A percentile compares a stretch with the other conserved stretches of the same genome.
These are phyloP conservation scores for Kodamaea sp. DNA, from an alignment of 1,139 yeast genomes.

Conservation along the genomic window DNA sequence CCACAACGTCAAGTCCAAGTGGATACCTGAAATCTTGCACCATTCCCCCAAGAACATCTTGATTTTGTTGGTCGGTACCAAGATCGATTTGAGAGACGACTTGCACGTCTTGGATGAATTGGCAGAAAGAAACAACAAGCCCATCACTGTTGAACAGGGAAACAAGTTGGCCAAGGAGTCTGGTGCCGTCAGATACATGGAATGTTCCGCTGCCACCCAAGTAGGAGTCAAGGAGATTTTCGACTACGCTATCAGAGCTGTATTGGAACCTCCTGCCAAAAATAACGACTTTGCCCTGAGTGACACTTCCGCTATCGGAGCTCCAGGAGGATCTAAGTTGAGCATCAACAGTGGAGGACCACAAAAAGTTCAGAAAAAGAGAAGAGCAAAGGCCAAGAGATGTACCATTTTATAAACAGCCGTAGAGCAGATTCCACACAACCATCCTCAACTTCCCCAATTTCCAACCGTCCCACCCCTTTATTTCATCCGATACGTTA, in stretches of 20 bases:
- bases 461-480: background rate
- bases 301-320: slow-evolving; percentile 8
- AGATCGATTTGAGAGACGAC: slow-evolving; percentile 82
- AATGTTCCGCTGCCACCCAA: slow-evolving; percentile 94
- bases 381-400: slow-evolving; percentile 35
- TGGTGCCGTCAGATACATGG: slow-evolving; percentile 75
- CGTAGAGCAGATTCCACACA: too few species aligned
- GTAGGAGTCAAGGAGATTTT: slow-evolving; percentile 81
- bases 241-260: slow-evolving; percentile 76
- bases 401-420: slow-evolving; percentile 38
- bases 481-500: background rate
- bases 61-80: slow-evolving; percentile 81
- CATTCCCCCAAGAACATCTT: slow-evolving; percentile 80
- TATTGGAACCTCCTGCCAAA: slow-evolving; percentile 54
- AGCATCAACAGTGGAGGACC: background rate
- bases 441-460: background rate
- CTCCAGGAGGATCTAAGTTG: slow-evolving; percentile 8
- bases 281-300: slow-evolving; percentile 5
- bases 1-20: slow-evolving; percentile 69
- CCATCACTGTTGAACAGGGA: slow-evolving; percentile 67
- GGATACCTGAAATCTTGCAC: slow-evolving; percentile 89
- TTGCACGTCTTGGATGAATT: slow-evolving; percentile 73
- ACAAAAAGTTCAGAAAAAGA: slow-evolving; percentile 17
- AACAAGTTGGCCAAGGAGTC: slow-evolving; percentile 66
- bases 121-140: slow-evolving; percentile 60